Conservation (phyloP, 495 filamentous ascomycete species). For the Xylaria longipes region DNA sequence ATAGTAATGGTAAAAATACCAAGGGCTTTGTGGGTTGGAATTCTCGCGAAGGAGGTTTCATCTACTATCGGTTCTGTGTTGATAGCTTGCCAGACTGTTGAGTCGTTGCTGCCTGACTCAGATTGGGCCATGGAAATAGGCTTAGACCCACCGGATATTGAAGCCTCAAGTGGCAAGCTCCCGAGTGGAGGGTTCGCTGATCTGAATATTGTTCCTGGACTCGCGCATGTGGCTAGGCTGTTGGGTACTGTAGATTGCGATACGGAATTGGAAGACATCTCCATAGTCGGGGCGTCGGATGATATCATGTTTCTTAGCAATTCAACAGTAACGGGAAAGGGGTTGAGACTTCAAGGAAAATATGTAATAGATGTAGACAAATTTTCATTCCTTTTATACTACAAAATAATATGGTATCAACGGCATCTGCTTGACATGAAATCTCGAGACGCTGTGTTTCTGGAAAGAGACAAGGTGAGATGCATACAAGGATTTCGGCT, state of each 20-base stretch:
- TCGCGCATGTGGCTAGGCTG: too few species aligned
- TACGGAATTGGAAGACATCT: not conserved
- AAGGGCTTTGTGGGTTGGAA: conserved; percentile 9
- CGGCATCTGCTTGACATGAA: not conserved
- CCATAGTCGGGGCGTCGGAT: not conserved
- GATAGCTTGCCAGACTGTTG: not conserved
- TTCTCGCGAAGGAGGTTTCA: not conserved
- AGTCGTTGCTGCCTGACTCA: not conserved
- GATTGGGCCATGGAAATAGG: not conserved
- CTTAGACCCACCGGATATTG: not conserved
- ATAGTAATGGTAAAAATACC: not conserved
- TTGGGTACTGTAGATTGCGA: not conserved
- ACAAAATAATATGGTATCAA: not conserved
- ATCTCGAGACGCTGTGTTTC: not conserved
- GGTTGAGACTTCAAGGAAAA: not conserved
- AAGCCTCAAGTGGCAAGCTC: not conserved
- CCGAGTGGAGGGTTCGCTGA: not conserved
- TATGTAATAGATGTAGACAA: not conserved
- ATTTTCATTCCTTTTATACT: not conserved
- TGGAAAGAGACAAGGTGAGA: not conserved
- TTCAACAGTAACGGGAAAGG: not conserved
- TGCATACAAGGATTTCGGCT: not conserved
- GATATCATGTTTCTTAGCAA: not conserved
- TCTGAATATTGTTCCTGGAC: not conserved
- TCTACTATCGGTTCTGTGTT: not conserved